A percentile compares a stretch with the other conserved stretches of the same genome.
These are phyloP conservation scores for Apiospora saccharicola DNA, from an alignment of 2,329 filamentous ascomycete genomes.

Conservation along the genomic window DNA sequence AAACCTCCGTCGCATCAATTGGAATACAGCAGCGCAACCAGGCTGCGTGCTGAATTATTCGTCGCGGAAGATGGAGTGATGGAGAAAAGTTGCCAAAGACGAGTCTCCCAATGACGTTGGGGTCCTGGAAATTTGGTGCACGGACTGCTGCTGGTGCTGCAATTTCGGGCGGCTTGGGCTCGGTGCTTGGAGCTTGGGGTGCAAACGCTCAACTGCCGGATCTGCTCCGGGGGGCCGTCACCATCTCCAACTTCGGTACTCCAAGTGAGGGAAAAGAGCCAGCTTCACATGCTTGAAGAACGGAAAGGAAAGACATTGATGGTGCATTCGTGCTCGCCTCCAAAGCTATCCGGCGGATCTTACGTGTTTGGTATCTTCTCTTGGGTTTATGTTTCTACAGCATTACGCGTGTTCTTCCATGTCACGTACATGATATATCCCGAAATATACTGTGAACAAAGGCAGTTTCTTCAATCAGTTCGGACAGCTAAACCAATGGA, in stretches of 20 bases:
- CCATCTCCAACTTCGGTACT: conserved; percentile 5
- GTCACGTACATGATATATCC: too few species aligned
- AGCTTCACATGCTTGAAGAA: background rate
- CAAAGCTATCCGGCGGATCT: background rate
- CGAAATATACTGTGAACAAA: background rate
- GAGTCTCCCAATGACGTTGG: background rate
- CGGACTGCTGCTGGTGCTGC: background rate
- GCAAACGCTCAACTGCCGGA: background rate
- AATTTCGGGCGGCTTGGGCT: background rate
- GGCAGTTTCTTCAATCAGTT: background rate
- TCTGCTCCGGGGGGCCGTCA: conserved; percentile 4
- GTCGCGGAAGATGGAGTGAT: background rate
- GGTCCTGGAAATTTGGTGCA: background rate
- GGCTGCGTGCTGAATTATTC: background rate
- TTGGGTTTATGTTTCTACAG: background rate
- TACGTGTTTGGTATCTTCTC: background rate
- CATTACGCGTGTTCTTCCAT: too few species aligned
- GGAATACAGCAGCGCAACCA: background rate
- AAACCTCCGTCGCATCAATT: background rate
- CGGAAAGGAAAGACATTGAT: background rate
- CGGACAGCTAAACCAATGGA: background rate
- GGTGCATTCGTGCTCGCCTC: background rate
- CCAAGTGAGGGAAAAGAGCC: background rate
- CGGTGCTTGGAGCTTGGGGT: background rate
- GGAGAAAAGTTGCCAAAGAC: background rate